These are phyloP conservation scores for Flaveria trinervia DNA, from an alignment of 129 eudicot species.

Conservation along the genomic window DNA sequence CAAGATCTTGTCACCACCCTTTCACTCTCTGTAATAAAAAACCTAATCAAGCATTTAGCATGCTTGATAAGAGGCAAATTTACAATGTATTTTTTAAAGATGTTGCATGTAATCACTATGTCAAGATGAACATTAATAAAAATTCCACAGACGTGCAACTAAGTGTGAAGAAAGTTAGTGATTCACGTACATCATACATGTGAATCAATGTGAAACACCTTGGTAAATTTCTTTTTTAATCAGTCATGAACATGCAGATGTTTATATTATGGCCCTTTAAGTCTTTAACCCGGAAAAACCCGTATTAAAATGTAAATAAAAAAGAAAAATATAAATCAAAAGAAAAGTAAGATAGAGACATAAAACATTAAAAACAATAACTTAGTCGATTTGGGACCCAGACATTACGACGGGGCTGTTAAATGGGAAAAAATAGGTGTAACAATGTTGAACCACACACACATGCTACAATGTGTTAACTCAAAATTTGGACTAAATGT, in stretches of 20 bases:
- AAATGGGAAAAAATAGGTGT: no score
- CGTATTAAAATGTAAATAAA: no score
- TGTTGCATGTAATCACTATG: background rate
- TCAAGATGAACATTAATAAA: background rate
- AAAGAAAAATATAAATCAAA: no score
- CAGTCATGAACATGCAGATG: background rate
- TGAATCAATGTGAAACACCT: background rate
- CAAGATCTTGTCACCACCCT: background rate
- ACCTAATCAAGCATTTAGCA: constrained; percentile 13
- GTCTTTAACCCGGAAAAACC: background rate
- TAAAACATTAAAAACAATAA: no score
- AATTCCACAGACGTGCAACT: background rate
- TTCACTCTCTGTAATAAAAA: background rate
- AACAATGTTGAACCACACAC: no score
- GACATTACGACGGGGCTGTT: no score
- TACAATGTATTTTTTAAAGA: background rate
- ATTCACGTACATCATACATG: background rate
- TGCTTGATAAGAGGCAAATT: background rate
- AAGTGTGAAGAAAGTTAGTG: background rate
- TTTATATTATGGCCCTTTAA: background rate
- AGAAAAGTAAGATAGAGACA: no score
- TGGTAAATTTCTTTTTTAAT: no score
- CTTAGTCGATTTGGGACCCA: no score
- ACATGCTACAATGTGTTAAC: no score
- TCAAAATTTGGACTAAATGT: no score